A percentile compares a stretch with the other conserved stretches of the same genome.
Conservation (phyloP, 1,284 basidiomycete species). For the Cutaneotrichosporon mucoides region DNA sequence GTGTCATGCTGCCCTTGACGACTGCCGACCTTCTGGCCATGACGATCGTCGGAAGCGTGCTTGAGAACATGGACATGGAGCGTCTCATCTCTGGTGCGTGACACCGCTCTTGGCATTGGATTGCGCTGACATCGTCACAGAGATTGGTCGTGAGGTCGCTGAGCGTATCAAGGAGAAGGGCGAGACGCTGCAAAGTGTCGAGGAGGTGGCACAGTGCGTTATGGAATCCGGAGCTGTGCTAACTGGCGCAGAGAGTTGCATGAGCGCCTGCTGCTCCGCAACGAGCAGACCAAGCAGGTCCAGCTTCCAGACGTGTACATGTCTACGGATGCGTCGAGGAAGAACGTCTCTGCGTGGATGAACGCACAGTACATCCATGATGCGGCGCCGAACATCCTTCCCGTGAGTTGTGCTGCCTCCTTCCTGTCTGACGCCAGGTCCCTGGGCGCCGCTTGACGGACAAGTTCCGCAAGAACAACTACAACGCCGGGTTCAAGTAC, state of each 20-base stretch:
- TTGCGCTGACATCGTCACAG: conserved; percentile 40
- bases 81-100: conserved; percentile 63
- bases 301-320: conserved; percentile 95
- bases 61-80: conserved; percentile 99
- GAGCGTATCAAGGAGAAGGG: conserved; percentile 73
- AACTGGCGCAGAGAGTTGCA: conserved; percentile 57
- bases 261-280: conserved; percentile 81
- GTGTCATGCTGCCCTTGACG: conserved; percentile 90
- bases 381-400: conserved; percentile 73
- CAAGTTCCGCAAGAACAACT: conserved; percentile 61
- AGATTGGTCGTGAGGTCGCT: conserved; percentile 90
- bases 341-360: conserved; percentile 86
- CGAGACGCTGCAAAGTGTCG: conserved; percentile 75
- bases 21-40: conserved; percentile 95
- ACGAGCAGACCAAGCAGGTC: conserved; percentile 95
- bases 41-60: conserved; percentile 89
- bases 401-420: conserved; percentile 54
- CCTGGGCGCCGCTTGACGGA: conserved; percentile 88
- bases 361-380: conserved; percentile 67
- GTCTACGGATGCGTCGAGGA: conserved; percentile 78
- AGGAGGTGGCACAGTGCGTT: conserved; percentile 74
- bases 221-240: background rate
- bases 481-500: conserved; percentile 50
- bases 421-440: conserved; percentile 56
- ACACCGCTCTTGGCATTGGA: background rate